Evolutionary conservation across 202 grass and related monocot genomes (phyloP), one percentile per base, ranked within the genome.

Genomic region (Alloteropsis angusta): DNA sequence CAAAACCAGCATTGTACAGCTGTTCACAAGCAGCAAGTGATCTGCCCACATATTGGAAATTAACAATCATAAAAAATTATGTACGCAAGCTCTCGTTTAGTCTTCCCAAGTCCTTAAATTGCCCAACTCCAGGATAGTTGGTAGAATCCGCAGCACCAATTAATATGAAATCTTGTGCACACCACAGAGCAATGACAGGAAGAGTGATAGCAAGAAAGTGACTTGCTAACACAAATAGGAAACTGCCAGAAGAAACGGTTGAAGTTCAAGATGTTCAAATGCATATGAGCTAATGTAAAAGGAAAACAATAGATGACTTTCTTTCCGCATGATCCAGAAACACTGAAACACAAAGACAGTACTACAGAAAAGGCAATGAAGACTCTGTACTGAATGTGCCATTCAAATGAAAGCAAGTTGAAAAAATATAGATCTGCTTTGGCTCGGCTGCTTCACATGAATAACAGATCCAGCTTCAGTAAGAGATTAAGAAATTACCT

Each of bases 21-120:
- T 90, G 85, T 66, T 97, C 95, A 19, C 91, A 90, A 63, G 95
- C 95, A 18, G 95, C 95, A 22, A 94, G 84, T 64, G 95, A 97
- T 89, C 95, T 97, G 73, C 35, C 60, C 72, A 39, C 26, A 21
- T 73, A 74, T 87, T 23, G 34, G 5, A 14, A 38, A 60, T 77
- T 21, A 0, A 48, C 25, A 63, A 67, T 18, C 34, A 54, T 37
- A 0, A 68, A 66, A 60, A 44, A 38, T 0, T 0, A 14, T 16
- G 58, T 26, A 67, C 5, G 3, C 8, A 66, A 30, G 15, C 17
- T 86, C 77, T 34, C 10, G 5, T 61, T 68, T 25, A 38, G 63
- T 66, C 18, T 46, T 62, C 32, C 17, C 7, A 19, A 19, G 42
- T 50, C 59, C 12, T 39, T 21, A 44, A 68, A 30, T 77, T 58